These are phyloP conservation scores for Solanum appendiculatum DNA, from an alignment of 257 asterid species.

Conservation along the genomic window DNA sequence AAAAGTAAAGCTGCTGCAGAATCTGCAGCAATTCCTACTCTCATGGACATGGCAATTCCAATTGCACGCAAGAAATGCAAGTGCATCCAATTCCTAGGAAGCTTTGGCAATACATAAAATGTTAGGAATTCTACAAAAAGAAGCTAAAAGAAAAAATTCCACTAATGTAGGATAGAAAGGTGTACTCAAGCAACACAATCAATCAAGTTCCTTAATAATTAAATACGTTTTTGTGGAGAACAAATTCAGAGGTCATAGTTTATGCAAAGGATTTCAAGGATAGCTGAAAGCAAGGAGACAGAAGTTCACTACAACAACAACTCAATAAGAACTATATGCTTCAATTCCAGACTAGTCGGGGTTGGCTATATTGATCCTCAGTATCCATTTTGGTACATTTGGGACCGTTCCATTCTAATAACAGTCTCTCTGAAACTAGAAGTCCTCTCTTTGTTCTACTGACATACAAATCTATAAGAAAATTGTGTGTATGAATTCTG, in stretches of 20 bases:
- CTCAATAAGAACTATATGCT: not conserved
- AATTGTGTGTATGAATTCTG: not conserved
- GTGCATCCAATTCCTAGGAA: constrained; percentile 99
- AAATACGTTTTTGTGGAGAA: not conserved
- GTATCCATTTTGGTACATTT: not conserved
- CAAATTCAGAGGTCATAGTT: not conserved
- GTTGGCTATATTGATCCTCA: not conserved
- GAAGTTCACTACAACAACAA: not conserved
- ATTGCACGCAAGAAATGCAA: constrained; percentile 97
- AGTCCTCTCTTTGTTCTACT: not conserved
- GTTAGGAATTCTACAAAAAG: not conserved
- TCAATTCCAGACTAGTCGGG: not conserved
- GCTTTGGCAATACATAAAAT: constrained; percentile 37
- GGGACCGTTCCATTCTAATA: not conserved
- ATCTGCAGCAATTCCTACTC: constrained; percentile 97
- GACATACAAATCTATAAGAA: not conserved
- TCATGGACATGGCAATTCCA: constrained; percentile 98
- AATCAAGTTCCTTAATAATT: not conserved
- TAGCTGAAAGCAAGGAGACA: not conserved
- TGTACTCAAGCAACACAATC: not conserved
- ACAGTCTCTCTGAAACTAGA: not conserved
- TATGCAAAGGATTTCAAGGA: not conserved
- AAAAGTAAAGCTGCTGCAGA: constrained; percentile 98
- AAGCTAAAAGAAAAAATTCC: not conserved
- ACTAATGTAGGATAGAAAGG: not conserved